Conservation (phyloP, 208 protist species). For the Leishmania lainsoni region DNA sequence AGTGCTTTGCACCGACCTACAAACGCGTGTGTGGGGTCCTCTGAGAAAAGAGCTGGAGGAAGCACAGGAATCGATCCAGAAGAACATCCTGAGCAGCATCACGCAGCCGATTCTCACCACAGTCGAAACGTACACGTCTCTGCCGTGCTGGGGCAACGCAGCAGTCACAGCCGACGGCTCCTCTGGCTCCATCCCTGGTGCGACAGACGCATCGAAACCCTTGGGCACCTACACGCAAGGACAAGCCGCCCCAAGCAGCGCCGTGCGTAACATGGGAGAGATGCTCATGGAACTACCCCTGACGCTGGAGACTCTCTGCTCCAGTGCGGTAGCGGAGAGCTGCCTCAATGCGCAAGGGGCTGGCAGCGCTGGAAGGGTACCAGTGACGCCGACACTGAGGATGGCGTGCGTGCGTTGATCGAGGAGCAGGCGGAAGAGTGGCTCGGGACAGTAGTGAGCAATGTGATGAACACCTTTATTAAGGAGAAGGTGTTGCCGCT, state of each 20-base stretch:
- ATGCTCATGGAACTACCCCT: constrained; percentile 85
- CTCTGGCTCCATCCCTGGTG: neutral
- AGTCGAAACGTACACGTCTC: constrained; percentile 37
- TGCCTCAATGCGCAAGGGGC: neutral
- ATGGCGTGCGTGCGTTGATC: constrained; percentile 46
- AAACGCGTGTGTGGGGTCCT: constrained; percentile 47
- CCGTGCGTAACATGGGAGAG: constrained; percentile 75
- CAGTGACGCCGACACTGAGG: constrained; percentile 16
- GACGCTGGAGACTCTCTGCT: constrained; percentile 58
- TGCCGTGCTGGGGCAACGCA: constrained; percentile 41
- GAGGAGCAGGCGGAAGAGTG: constrained; percentile 63
- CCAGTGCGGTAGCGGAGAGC: constrained; percentile 16
- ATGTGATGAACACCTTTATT: constrained; percentile 57
- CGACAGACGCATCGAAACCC: neutral
- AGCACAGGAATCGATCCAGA: constrained; percentile 30
- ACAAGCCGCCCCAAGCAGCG: constrained; percentile 46
- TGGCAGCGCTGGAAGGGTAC: neutral
- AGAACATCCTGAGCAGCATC: constrained; percentile 36
- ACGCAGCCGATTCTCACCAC: constrained; percentile 47
- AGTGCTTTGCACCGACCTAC: constrained; percentile 27
- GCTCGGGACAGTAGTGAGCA: constrained; percentile 66
- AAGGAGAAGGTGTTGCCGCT: constrained; percentile 54
- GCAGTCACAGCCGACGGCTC: neutral
- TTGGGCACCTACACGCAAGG: constrained; percentile 31
- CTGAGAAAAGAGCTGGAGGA: constrained; percentile 40